Evolutionary conservation across 2,329 filamentous ascomycete genomes (phyloP), one percentile per base, ranked within the genome.

Genomic region (Cytospora schulzeri): DNA sequence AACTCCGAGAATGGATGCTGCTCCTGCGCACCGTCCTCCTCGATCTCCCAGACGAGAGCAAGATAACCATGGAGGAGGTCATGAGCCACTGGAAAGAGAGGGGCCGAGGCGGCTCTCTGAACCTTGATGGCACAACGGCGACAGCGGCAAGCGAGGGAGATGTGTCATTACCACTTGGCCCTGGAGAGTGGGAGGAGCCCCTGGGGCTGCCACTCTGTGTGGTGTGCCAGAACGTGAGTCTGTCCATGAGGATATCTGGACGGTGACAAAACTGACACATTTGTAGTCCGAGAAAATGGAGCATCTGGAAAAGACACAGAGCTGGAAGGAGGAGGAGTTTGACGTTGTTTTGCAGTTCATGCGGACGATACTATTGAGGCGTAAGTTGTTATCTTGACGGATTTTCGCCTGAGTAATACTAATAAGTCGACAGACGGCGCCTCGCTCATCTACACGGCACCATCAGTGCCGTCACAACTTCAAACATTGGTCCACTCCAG

Each of bases 311-410:
- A 92, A 91, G 75, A 93, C 92, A 58, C 88, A 93, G 65, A 88
- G 90, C 17, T 99, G 94, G 93, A 94, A 93, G 77, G 95, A 99
- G 76, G 92, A 96, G 69, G 91, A 96, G 71, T 99, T 99, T 72
- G 95, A 99, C 75, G 93, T 95, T 69, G 91, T 99, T 52, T 83
- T 97, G 65, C 95, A 99, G 74, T 96, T 93, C 75, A 80, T 99
- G 73, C 87, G 95, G 69, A 98, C 95, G 0, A 88, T 96, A 48
- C 79, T 99, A 51, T 81, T 99, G 68, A 94, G 93, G 81, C 86
- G 93, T 93, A 78, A 77, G 89, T 71, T 71, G 24, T 71, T 71
- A 22, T 66, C 64, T 9, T 29, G 56, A 35, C 19, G 11, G 12
- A 22, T n/a, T 65, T 60, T 64, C 60, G 35, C 31, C 38, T 62